Evolutionary conservation across 202 grass and related monocot species (phyloP).

Genomic region (Zoysia matrella): DNA sequence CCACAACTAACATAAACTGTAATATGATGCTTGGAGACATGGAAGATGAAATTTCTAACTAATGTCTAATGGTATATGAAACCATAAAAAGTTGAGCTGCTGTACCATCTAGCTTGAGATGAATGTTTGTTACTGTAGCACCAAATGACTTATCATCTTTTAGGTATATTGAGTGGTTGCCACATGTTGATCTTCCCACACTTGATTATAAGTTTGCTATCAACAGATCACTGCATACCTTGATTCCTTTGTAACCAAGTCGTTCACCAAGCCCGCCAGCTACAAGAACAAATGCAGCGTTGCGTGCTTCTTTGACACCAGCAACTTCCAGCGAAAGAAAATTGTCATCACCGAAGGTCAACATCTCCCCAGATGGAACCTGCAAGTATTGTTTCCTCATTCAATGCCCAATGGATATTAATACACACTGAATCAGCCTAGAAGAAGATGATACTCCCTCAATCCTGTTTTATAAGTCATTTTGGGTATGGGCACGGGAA

Average conservation of each 20-base stretch:
- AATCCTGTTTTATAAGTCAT: too few relatives aligned
- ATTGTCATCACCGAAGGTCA: slow-evolving; percentile 83
- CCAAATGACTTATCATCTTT: not conserved
- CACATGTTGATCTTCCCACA: not conserved
- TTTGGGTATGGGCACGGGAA: too few relatives aligned
- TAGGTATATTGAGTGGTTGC: not conserved
- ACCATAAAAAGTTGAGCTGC: not conserved
- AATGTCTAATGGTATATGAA: not conserved
- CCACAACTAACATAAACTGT: not conserved
- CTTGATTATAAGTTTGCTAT: slow-evolving; percentile 16
- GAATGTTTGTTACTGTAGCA: not conserved
- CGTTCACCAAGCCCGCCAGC: too few relatives aligned
- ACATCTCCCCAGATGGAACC: slow-evolving; percentile 86
- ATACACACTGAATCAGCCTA: not conserved
- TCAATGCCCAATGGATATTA: not conserved
- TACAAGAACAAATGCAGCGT: too few relatives aligned
- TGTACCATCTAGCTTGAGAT: not conserved
- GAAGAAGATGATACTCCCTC: not conserved
- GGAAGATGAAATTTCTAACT: not conserved
- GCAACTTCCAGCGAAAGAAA: slow-evolving; percentile 77
- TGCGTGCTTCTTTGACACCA: too few relatives aligned
- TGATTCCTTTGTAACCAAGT: too few relatives aligned
- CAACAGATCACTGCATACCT: slow-evolving; percentile 52
- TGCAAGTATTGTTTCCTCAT: slow-evolving; percentile 38
- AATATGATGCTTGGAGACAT: not conserved